Evolutionary conservation across 2,329 filamentous ascomycete species (phyloP), one percentile per base, ranked within the genome.

Genomic region (Penicillium sp.): DNA sequence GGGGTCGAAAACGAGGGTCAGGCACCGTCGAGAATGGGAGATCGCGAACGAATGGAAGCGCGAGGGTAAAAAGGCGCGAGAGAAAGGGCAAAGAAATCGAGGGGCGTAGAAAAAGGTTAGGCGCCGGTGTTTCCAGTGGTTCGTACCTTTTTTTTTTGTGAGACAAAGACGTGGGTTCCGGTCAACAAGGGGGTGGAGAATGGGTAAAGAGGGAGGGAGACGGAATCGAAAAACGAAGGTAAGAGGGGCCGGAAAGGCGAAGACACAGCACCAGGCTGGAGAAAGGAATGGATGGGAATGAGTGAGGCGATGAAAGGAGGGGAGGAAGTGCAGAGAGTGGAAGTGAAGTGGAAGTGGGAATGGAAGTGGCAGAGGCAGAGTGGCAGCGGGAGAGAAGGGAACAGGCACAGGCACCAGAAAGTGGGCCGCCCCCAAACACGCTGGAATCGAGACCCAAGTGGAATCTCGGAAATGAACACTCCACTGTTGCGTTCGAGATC

Each of bases 201-300:
- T 33, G 13, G 33, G 49, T 49, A 45, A 41, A 55, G 48, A 56
- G 54, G 47, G 44, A 20, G 49, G 39, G 47, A 24, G 46, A 18
- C 33, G 32, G 29, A 43, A 33, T 7, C 9, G 6, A 46, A 51
- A 46, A 47, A 39, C 40, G 51, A 56, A 15, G 29, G 50, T 49
- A 58, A 52, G 45, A 44, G 44, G 51, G 26, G 39, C 29, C 52
- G 53, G 56, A 52, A 53, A 56, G 49, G 37, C 39, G 26, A 39
- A 50, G 52, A 55, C 46, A 58, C 59, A 66, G 63, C 63, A 59
- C 63, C 63, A 63, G 61, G 59, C 57, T 59, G 54, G 55, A 61
- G 54, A 55, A 52, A 55, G 76, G 76, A 77, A 74, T 49, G 50
- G 46, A 45, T 40, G 30, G 46, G n/a, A n/a, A 47, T 21, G 43